phyloP scores from a whole-genome alignment of 1,284 basidiomycete species.

The Phellinidium pouzarii region DNA sequence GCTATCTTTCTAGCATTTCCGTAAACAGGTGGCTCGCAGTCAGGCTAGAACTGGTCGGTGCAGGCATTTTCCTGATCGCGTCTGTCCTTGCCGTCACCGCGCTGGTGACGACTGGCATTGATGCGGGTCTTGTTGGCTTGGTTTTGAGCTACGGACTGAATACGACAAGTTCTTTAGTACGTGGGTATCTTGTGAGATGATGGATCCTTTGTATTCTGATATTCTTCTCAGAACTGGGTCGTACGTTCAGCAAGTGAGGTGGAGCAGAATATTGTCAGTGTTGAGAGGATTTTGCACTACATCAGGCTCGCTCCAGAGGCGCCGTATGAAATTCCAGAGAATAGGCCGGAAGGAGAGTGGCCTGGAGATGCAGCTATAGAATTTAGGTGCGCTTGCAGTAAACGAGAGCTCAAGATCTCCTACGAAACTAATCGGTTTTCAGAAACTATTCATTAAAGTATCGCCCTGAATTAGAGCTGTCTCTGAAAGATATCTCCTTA shows the following conservation, averaged over 20 bases:
- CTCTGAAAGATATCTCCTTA: conserved; percentile 69
- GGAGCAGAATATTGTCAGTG: conserved; percentile 90
- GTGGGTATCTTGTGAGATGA: conserved; percentile 22
- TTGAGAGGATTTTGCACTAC: conserved; percentile 72
- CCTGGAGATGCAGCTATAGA: conserved; percentile 71
- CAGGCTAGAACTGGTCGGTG: conserved; percentile 78
- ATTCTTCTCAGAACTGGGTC: conserved; percentile 67
- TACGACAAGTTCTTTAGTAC: conserved; percentile 66
- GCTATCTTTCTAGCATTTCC: conserved; percentile 65
- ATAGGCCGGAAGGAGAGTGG: conserved; percentile 61
- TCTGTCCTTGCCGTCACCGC: conserved; percentile 28
- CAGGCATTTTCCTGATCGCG: neutral
- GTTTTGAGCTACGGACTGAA: conserved; percentile 83
- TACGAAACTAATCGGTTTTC: neutral
- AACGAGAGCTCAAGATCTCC: neutral
- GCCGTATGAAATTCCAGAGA: conserved; percentile 63
- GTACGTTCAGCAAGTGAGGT: conserved; percentile 87
- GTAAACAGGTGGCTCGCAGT: conserved; percentile 80
- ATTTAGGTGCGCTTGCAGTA: conserved; percentile 48
- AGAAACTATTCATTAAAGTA: conserved; percentile 80
- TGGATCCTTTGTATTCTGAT: conserved; percentile 3
- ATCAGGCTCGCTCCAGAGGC: conserved; percentile 75
- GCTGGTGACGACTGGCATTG: conserved; percentile 66
- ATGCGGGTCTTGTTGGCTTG: conserved; percentile 89
- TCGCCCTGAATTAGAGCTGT: conserved; percentile 73